Percentiles rank a stretch among this genome's conserved stretches.
phyloP scores from a whole-genome alignment of 768 basidiomycete species.

The Serendipita sp. region DNA sequence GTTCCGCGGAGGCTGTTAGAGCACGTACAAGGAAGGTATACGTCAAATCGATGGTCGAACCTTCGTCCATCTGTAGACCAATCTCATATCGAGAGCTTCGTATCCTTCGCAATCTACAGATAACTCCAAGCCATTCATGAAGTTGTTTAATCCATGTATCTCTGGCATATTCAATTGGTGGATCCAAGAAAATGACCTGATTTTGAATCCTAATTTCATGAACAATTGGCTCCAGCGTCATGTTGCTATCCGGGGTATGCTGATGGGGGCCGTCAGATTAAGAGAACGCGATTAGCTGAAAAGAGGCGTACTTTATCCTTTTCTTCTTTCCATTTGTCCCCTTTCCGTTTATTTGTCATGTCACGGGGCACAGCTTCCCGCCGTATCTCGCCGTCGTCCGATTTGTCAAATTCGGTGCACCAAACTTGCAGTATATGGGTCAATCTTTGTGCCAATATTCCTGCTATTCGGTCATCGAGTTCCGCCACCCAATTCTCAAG shows the following conservation, averaged over 20 bases:
- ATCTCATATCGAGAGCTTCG: constrained; percentile 96
- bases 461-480: constrained; percentile 66
- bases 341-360: constrained; percentile 44
- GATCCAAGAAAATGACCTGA: constrained; percentile 96
- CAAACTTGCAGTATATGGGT: constrained; percentile 66
- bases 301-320: constrained; percentile 32
- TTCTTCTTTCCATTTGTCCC: constrained; percentile 66
- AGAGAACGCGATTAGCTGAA: background rate
- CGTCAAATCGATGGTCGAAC: constrained; percentile 44
- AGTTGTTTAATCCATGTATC: constrained; percentile 78
- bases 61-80: constrained; percentile 75
- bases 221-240: constrained; percentile 69
- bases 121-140: constrained; percentile 79
- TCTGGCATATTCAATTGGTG: constrained; percentile 88
- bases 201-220: constrained; percentile 98
- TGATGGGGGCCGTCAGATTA: background rate
- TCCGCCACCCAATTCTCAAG: constrained; percentile 84
- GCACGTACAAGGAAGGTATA: constrained; percentile 63
- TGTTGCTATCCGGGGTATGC: constrained; percentile 54
- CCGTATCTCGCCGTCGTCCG: constrained; percentile 48
- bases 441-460: constrained; percentile 58
- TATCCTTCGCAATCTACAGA: constrained; percentile 73
- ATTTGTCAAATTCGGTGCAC: constrained; percentile 72
- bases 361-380: constrained; percentile 38
- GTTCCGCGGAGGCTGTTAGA: constrained; percentile 10